Percentiles rank a stretch among this genome's conserved stretches.
Evolutionary conservation across 108 stramenopile genomes (phyloP).

Genomic region (Stephanodiscus minutulus): DNA sequence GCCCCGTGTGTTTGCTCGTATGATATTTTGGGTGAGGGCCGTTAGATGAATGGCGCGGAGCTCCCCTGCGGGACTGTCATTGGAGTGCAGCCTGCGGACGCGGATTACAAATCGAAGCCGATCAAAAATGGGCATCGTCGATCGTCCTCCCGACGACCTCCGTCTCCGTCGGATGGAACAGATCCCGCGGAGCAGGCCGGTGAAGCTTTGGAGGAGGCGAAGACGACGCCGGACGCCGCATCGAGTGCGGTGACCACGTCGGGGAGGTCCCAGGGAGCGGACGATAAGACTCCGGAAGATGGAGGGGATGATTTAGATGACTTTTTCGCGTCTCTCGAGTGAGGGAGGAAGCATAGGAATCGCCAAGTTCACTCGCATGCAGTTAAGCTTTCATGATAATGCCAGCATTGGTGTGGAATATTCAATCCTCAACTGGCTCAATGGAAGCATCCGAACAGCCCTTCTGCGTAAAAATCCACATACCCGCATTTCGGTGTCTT

Average conservation of each 20-base stretch:
- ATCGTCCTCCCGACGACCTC: not conserved
- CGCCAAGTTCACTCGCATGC: not conserved
- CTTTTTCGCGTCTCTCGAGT: constrained; percentile 67
- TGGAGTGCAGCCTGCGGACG: constrained; percentile 62
- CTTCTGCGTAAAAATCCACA: too few species aligned
- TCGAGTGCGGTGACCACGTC: not conserved
- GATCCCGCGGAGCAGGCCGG: not conserved
- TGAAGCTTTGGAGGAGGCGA: not conserved
- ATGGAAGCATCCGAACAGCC: too few species aligned
- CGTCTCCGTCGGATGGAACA: not conserved
- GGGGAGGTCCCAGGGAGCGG: not conserved
- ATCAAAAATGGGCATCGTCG: not conserved
- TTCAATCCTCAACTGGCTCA: too few species aligned
- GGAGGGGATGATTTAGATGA: constrained; percentile 68
- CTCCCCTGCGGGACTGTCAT: constrained; percentile 60
- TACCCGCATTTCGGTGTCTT: too few species aligned
- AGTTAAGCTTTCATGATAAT: too few species aligned
- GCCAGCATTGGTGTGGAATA: too few species aligned
- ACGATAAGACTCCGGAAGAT: constrained; percentile 14
- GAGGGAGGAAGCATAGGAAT: not conserved
- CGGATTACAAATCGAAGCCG: constrained; percentile 44
- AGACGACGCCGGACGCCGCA: not conserved
- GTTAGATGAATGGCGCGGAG: constrained; percentile 72
- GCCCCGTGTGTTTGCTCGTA: not conserved
- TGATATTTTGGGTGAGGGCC: not conserved